These are phyloP conservation scores for Acacia confusa DNA, from an alignment of 306 rosid species.

Conservation along the genomic window DNA sequence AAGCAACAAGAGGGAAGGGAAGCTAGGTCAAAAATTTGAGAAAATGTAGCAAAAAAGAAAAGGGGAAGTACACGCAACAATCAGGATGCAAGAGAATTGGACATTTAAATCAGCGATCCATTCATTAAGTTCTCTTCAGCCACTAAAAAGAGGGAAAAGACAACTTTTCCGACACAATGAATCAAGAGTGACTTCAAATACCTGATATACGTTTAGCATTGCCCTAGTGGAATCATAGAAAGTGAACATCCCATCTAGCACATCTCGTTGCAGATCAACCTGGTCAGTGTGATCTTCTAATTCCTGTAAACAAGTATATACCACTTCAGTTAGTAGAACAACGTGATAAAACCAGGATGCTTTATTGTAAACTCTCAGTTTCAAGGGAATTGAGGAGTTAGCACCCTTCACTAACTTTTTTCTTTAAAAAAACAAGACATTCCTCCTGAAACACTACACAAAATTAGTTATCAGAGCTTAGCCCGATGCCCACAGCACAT, in stretches of 20 bases:
- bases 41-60: not conserved
- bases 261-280: conserved; percentile 80
- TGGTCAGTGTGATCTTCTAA: conserved; percentile 82
- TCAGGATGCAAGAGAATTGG: not conserved
- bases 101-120: conserved; percentile 6
- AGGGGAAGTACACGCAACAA: conserved; percentile 7
- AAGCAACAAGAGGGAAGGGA: not conserved
- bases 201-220: conserved; percentile 81
- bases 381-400: not conserved
- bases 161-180: not conserved
- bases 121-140: conserved; percentile 21
- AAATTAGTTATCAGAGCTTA: not conserved
- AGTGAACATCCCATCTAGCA: conserved; percentile 83
- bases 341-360: conserved; percentile 6
- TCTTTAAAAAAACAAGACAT: not conserved
- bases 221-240: conserved; percentile 79
- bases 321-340: conserved; percentile 24
- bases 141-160: not conserved
- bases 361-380: not conserved
- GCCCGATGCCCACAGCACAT: not conserved
- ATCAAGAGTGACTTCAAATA: conserved; percentile 36
- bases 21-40: conserved; percentile 16
- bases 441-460: conserved; percentile 15
- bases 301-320: conserved; percentile 57
- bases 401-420: not conserved